phyloP scores from a whole-genome alignment of 192 early-diverging fungal species.

The Umbelopsis isabellina region DNA sequence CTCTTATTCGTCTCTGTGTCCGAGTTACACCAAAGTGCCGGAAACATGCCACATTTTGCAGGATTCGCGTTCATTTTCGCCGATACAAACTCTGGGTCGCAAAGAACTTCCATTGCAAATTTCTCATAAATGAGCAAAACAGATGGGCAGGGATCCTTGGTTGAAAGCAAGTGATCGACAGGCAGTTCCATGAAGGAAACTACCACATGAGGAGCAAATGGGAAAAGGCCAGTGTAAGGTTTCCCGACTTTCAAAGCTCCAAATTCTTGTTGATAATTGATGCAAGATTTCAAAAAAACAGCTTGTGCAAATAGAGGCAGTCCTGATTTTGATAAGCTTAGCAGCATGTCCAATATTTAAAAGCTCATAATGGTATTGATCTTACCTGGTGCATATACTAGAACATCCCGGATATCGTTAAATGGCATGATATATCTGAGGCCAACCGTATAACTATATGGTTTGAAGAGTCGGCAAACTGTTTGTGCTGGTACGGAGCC shows the following conservation, averaged over 20 bases:
- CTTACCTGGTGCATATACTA: conserved; percentile 15
- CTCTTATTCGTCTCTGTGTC: background rate
- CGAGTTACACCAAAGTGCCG: conserved; percentile 11
- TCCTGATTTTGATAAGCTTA: background rate
- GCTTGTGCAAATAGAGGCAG: conserved; percentile 1
- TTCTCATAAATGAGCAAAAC: background rate
- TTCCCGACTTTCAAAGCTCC: conserved; percentile 3
- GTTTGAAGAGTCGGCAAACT: conserved; percentile 12
- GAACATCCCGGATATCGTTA: background rate
- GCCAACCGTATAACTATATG: conserved; percentile 13
- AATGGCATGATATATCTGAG: conserved; percentile 7
- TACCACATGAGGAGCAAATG: background rate
- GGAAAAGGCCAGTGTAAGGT: conserved; percentile 9
- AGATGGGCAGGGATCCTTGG: conserved; percentile 8
- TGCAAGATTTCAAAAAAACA: conserved; percentile 10
- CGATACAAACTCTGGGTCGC: conserved; percentile 4
- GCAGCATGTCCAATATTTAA: background rate
- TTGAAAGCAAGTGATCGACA: conserved; percentile 12
- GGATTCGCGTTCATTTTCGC: conserved; percentile 13
- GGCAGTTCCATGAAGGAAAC: conserved; percentile 12
- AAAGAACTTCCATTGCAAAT: conserved; percentile 11
- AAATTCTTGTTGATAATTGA: background rate
- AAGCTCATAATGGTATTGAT: background rate
- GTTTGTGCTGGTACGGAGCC: background rate
- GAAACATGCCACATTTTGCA: conserved; percentile 18